phyloP scores from a whole-genome alignment of 495 filamentous ascomycete genomes.

The Achaetomiella virescens region DNA sequence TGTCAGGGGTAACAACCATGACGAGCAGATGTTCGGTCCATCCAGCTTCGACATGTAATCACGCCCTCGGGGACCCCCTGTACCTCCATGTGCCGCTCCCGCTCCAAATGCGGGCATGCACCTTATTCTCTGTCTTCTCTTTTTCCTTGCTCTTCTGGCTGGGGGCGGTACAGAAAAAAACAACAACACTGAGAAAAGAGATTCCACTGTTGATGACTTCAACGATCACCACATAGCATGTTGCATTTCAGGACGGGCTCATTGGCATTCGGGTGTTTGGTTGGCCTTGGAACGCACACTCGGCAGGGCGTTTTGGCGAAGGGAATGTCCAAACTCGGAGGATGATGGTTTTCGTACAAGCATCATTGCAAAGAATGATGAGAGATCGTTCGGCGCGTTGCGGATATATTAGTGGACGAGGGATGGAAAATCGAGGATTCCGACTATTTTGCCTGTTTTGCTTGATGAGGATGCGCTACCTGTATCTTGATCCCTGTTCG shows the following conservation, averaged over 20 bases:
- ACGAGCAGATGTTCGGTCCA: slow-evolving; percentile 68
- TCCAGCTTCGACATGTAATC: slow-evolving; percentile 57
- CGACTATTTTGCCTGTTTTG: too few relatives aligned
- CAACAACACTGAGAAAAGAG: slow-evolving; percentile 11
- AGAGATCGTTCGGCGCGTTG: too few relatives aligned
- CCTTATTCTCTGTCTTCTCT: background rate
- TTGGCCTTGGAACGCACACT: slow-evolving; percentile 14
- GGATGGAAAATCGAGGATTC: too few relatives aligned
- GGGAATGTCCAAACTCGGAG: slow-evolving; percentile 6
- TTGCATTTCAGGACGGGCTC: slow-evolving; percentile 29
- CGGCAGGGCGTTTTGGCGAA: slow-evolving; percentile 22
- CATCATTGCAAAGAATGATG: too few relatives aligned
- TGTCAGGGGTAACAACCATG: slow-evolving; percentile 55
- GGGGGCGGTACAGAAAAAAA: slow-evolving; percentile 18
- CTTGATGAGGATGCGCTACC: too few relatives aligned
- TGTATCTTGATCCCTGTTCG: too few relatives aligned
- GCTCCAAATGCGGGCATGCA: too few relatives aligned
- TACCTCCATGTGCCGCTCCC: too few relatives aligned
- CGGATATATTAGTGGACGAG: too few relatives aligned
- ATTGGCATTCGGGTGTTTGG: slow-evolving; percentile 22
- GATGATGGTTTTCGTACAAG: too few relatives aligned
- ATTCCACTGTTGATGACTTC: slow-evolving; percentile 21
- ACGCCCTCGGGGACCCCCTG: too few relatives aligned
- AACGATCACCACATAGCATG: slow-evolving; percentile 17
- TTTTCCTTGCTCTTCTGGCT: background rate